These are phyloP conservation scores for Solanum arcanum DNA, from an alignment of 257 asterid species.

Conservation along the genomic window DNA sequence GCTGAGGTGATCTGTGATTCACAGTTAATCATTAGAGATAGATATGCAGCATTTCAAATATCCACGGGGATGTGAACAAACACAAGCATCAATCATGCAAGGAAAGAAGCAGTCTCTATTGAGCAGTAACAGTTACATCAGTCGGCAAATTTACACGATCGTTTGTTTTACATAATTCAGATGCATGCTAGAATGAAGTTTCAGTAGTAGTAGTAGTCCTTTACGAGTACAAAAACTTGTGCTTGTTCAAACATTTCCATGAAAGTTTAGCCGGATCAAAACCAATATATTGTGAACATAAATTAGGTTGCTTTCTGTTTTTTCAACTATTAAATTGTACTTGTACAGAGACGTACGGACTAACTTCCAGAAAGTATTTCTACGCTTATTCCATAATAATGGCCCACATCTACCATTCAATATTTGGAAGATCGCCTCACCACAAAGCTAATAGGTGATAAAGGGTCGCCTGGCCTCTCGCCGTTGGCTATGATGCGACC, in stretches of 20 bases:
- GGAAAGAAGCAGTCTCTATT: background rate
- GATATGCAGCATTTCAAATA: background rate
- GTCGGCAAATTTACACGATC: background rate
- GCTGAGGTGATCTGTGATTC: constrained; percentile 24
- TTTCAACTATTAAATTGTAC: background rate
- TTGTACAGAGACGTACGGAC: background rate
- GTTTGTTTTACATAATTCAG: background rate
- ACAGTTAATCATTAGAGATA: background rate
- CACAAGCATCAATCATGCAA: background rate
- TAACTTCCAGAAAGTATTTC: background rate
- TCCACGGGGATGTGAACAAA: background rate
- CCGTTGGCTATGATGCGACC: background rate
- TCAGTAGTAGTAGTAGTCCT: background rate
- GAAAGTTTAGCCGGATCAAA: background rate
- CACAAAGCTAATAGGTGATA: background rate
- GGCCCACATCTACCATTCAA: background rate
- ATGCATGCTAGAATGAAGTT: background rate
- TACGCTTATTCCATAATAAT: background rate
- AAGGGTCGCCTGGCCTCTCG: background rate
- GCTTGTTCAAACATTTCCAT: background rate
- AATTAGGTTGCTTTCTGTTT: background rate
- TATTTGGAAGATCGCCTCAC: background rate
- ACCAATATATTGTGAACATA: background rate
- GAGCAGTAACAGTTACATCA: background rate
- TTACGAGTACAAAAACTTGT: background rate